Base-by-base conservation (phyloP, 139 green algal genomes). In the Volvox africanus region DNA sequence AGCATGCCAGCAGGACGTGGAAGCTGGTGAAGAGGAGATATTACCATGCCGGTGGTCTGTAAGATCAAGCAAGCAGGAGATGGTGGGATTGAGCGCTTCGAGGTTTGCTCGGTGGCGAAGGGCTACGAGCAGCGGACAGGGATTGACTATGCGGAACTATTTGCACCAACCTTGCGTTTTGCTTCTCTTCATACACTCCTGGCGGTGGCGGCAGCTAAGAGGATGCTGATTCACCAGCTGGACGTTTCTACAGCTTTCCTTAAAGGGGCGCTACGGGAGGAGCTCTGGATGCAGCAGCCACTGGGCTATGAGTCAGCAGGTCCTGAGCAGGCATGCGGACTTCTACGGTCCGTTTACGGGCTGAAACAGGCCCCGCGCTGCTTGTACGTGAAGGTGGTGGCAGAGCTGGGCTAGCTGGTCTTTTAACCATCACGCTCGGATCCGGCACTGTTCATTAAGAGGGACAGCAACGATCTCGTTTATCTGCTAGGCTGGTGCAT, bases 241-340 rank as follows among this genome's bases (percentile, higher is more conserved):
- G 80, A 92, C 37, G 82, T 88, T 26, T 26, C 17, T 0, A 94
- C 88, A 11, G 92, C 92, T 20, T 94, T 94, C 32, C 73, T 94
- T 2, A 90, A 94, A 61, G 92, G 89, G 9, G 82, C 90, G 21
- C 78, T 94, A n/a, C 37, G 92, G 65, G 91, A 95, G 62, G 61
- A 91, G 33, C n/a, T 95, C 21, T 95, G 90, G 33, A 82, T 95
- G 82, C 9, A 87, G 19, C 92, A 93, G 80, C 93, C 92, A 26
- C 75, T 9, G 50, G 93, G 90, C 1, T 94, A 91, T 9, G 44
- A 55, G 44, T 55, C 9, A 55, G 9, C 5, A 9, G 44, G 9
- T 55, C 44, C 44, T 9, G 44, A 55, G 5, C 80, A 69, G 84
- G 28, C n/a, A 92, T 65, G 80, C 37, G 2, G 62, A 67, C 26